Percentiles rank a stretch among this genome's conserved stretches.
These are phyloP conservation scores for Cyberlindnera samutprakarnensis DNA, from an alignment of 805 yeast species.

Conservation along the genomic window DNA sequence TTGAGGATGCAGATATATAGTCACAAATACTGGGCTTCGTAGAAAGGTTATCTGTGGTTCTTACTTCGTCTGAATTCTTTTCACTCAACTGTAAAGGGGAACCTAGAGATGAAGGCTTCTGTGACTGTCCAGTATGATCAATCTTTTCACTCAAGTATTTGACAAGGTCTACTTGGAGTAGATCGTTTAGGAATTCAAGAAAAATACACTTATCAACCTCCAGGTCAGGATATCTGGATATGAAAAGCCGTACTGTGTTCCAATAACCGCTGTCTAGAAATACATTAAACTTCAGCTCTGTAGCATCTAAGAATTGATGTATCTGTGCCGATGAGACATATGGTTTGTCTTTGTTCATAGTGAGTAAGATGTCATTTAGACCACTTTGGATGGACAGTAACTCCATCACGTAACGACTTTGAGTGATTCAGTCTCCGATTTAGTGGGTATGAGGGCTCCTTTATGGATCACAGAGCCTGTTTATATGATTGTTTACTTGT, in stretches of 20 bases:
- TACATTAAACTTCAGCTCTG: slow-evolving; percentile 11
- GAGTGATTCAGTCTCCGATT: too few relatives aligned
- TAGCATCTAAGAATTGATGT: slow-evolving; percentile 8
- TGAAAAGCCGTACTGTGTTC: slow-evolving; percentile 9
- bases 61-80: slow-evolving; percentile 1
- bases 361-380: slow-evolving; percentile 7
- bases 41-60: too few relatives aligned
- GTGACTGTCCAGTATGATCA: too few relatives aligned
- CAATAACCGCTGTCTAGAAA: slow-evolving; percentile 7
- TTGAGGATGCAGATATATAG: too few relatives aligned
- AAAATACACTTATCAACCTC: slow-evolving; percentile 8
- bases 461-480: too few relatives aligned
- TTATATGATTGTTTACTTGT: too few relatives aligned
- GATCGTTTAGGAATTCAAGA: slow-evolving; percentile 10
- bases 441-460: too few relatives aligned
- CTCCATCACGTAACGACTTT: too few relatives aligned
- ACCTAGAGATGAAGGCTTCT: slow-evolving; percentile 10
- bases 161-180: slow-evolving; percentile 12
- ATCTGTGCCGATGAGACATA: slow-evolving; percentile 11
- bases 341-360: slow-evolving; percentile 8
- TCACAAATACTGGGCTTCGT: too few relatives aligned
- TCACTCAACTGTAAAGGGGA: slow-evolving; percentile 8
- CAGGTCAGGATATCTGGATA: slow-evolving; percentile 9
- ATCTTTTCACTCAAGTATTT: slow-evolving; percentile 6
- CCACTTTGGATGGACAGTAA: slow-evolving; percentile 4